A percentile compares a stretch with the other conserved stretches of the same genome.
These are phyloP conservation scores for Thalassiosira pacifica DNA, from an alignment of 352 stramenopile species.

Conservation along the genomic window DNA sequence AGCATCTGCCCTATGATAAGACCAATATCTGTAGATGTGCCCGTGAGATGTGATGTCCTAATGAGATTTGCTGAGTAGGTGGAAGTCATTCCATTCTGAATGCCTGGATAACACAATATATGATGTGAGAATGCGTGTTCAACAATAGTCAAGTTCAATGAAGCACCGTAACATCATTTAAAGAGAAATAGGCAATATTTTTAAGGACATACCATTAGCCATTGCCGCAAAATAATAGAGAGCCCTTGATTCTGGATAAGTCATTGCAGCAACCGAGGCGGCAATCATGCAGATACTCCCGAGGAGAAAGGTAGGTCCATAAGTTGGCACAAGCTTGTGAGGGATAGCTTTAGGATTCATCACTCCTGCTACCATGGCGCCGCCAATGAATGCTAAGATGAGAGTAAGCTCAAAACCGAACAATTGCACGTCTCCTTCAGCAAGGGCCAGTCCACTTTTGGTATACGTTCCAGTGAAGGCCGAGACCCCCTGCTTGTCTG, in stretches of 20 bases:
- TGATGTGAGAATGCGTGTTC: too few relatives aligned
- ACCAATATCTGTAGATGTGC: slow-evolving; percentile 85
- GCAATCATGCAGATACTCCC: slow-evolving; percentile 43
- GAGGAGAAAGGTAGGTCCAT: slow-evolving; percentile 59
- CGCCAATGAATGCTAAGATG: slow-evolving; percentile 72
- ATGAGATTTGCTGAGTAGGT: slow-evolving; percentile 75
- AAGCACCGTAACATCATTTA: too few relatives aligned
- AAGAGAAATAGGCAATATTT: too few relatives aligned
- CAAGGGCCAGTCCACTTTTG: slow-evolving; percentile 65
- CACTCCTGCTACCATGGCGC: slow-evolving; percentile 58
- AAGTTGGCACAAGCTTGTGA: slow-evolving; percentile 63
- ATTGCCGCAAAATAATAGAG: slow-evolving; percentile 65
- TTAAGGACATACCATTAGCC: too few relatives aligned
- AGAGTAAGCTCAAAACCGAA: slow-evolving; percentile 64
- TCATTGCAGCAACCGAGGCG: slow-evolving; percentile 26
- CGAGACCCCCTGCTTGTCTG: slow-evolving; percentile 49
- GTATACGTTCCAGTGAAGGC: slow-evolving; percentile 76
- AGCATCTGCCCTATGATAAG: slow-evolving; percentile 79
- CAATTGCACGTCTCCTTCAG: slow-evolving; percentile 31
- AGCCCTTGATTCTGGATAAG: slow-evolving; percentile 6
- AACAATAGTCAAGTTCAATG: too few relatives aligned
- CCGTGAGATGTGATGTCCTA: slow-evolving; percentile 82
- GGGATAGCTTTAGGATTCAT: slow-evolving; percentile 67
- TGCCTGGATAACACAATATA: too few relatives aligned
- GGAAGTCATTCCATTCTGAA: slow-evolving; percentile 86